Evolutionary conservation across 768 basidiomycete species (phyloP).

Genomic region (Termitomyces sp.): DNA sequence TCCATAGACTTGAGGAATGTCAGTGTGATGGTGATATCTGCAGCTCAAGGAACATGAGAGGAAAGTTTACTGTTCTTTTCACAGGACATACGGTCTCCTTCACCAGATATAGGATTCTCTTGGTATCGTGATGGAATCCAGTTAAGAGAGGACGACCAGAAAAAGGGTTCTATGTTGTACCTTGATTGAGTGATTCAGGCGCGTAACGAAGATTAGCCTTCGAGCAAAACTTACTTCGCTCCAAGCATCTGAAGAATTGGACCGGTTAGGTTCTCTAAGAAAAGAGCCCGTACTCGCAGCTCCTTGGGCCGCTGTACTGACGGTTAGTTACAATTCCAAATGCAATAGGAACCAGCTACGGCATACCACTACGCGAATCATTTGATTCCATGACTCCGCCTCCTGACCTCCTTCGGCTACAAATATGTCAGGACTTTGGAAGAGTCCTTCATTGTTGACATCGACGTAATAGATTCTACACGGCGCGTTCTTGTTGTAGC

Average conservation of each 20-base stretch:
- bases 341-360: conserved; percentile 16
- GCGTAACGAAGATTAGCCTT: not conserved
- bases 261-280: conserved; percentile 50
- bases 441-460: conserved; percentile 34
- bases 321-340: not conserved
- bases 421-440: conserved; percentile 26
- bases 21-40: conserved; percentile 57
- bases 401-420: conserved; percentile 18
- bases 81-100: conserved; percentile 50
- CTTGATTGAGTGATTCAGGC: conserved; percentile 20
- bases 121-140: conserved; percentile 69
- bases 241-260: conserved; percentile 61
- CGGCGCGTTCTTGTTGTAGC: conserved; percentile 22
- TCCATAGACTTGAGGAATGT: conserved; percentile 49
- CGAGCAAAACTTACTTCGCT: conserved; percentile 34
- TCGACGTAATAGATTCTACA: conserved; percentile 39
- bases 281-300: conserved; percentile 45
- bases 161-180: conserved; percentile 63
- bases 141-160: conserved; percentile 60
- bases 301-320: conserved; percentile 28
- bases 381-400: conserved; percentile 33
- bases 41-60: not conserved
- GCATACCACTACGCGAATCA: conserved; percentile 33
- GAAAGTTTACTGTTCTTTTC: not conserved
- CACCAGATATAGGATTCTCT: conserved; percentile 34